A percentile compares a stretch with the other conserved stretches of the same genome.
Evolutionary conservation across 192 early-diverging fungal species (phyloP).

Genomic region (Blastocladiella britannica): DNA sequence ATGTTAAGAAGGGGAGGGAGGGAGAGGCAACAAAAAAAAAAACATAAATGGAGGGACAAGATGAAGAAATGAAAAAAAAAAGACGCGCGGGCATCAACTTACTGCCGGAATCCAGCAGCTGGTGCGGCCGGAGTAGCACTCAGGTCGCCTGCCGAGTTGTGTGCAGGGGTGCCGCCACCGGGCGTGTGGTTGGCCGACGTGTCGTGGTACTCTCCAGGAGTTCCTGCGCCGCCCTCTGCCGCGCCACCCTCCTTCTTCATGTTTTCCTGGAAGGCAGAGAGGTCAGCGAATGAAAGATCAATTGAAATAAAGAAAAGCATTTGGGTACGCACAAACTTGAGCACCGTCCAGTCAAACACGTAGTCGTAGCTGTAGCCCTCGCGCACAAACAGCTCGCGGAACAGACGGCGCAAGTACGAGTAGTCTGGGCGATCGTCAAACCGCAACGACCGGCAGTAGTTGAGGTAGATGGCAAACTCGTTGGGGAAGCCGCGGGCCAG

Average conservation of each 20-base stretch:
- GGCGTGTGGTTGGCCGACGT: neutral
- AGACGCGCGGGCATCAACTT: neutral
- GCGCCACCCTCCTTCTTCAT: neutral
- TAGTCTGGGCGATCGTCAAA: conserved; percentile 90
- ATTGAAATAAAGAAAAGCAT: neutral
- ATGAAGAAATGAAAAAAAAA: neutral
- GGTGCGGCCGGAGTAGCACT: neutral
- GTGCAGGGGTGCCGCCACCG: neutral
- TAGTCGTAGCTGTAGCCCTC: conserved; percentile 71
- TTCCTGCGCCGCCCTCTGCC: neutral
- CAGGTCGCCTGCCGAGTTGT: neutral
- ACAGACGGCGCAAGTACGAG: conserved; percentile 63
- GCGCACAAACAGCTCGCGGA: conserved; percentile 62
- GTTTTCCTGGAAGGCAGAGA: too few species aligned
- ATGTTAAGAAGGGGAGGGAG: too few species aligned
- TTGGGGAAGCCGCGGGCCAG: conserved; percentile 63
- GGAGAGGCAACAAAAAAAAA: neutral
- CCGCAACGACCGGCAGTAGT: conserved; percentile 60
- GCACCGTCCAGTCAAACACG: conserved; percentile 75
- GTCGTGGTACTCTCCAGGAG: neutral
- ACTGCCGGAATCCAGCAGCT: neutral
- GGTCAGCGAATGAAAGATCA: neutral
- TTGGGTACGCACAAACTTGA: conserved; percentile 16
- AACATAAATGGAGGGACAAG: neutral
- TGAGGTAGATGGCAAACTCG: conserved; percentile 73